These are phyloP conservation scores for Musa itinerans DNA, from an alignment of 176 grass and related monocot species.

Conservation along the genomic window DNA sequence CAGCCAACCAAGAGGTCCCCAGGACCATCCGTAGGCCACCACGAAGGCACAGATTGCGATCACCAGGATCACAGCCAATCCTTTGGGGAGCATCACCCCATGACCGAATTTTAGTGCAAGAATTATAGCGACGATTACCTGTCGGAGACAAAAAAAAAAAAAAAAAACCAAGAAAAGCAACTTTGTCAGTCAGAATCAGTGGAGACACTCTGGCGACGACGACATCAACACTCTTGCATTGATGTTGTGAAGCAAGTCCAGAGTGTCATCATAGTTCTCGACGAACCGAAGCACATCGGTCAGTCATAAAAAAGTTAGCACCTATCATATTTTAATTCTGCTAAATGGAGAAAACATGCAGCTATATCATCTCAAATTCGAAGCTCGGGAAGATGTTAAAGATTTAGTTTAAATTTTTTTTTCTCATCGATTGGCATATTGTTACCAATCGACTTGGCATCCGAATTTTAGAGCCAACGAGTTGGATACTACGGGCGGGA, in stretches of 20 bases:
- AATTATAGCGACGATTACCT: conserved; percentile 10
- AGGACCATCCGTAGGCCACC: conserved; percentile 18
- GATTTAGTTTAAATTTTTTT: too few species aligned
- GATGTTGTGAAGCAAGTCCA: too few species aligned
- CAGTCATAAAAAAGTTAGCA: too few species aligned
- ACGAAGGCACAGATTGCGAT: conserved; percentile 12
- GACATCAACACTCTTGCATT: neutral
- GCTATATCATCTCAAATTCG: neutral
- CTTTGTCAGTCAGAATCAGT: neutral
- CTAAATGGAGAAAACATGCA: neutral
- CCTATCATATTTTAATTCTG: too few species aligned
- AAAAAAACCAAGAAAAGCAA: too few species aligned
- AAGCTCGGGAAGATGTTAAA: too few species aligned
- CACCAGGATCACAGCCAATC: neutral
- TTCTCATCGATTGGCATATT: too few species aligned
- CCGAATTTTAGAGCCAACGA: too few species aligned
- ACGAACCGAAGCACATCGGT: neutral
- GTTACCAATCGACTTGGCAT: too few species aligned
- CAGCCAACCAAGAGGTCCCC: conserved; percentile 14
- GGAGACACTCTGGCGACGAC: neutral
- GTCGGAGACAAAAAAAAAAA: neutral
- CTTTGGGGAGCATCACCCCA: neutral
- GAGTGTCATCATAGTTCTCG: neutral
- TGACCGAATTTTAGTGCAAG: conserved; percentile 11
- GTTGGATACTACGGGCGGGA: neutral